Evolutionary conservation across 2,329 filamentous ascomycete species (phyloP), one percentile per base, ranked within the genome.

Genomic region (Parafenestella ontariensis): DNA sequence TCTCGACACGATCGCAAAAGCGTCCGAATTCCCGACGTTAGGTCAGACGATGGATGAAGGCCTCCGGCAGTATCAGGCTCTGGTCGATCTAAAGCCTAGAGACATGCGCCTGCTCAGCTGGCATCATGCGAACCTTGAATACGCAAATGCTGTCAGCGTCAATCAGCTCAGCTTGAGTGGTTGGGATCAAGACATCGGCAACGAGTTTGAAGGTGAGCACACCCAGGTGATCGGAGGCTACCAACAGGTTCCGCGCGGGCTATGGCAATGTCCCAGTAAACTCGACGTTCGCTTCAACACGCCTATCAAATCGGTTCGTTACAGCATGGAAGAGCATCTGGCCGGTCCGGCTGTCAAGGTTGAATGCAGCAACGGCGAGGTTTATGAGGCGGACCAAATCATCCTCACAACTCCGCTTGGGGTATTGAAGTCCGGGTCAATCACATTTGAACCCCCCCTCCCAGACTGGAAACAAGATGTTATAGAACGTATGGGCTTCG

Each of bases 81-180:
- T 99, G 44, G 83, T 98, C 24, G 89, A 96, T 54, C 79, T 99
- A 47, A 91, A 87, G 13, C 85, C 93, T 1, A 90, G 92, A 70
- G 95, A 99, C 69, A 88, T 96, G 76, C 87, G 95, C 41, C 81
- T 99, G 15, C 84, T 98, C 69, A 99, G 97, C 70, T 99, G 95
- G 95, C 96, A 99, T 76, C 90, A 97, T 74, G 96, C 96, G 61
- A 99, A 99, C 71, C 83, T 99, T 13, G 95, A 99, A 76, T 99
- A 99, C 72, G 96, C 94, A 59, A 99, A 98, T 74, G 95, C 95
- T 1, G 91, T 88, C 1, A 96, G 92, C 62, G 87, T 96, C 49
- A 88, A 90, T 61, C 89, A 90, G 59, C 84, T 99, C 17, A 98
- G 94, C 74, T 85, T 99, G 13, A 87, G 89, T 7, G 89, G 93